A percentile compares a stretch with the other conserved stretches of the same genome.
Evolutionary conservation across 1,139 yeast species (phyloP).

Genomic region (Arxiozyma telluris): DNA sequence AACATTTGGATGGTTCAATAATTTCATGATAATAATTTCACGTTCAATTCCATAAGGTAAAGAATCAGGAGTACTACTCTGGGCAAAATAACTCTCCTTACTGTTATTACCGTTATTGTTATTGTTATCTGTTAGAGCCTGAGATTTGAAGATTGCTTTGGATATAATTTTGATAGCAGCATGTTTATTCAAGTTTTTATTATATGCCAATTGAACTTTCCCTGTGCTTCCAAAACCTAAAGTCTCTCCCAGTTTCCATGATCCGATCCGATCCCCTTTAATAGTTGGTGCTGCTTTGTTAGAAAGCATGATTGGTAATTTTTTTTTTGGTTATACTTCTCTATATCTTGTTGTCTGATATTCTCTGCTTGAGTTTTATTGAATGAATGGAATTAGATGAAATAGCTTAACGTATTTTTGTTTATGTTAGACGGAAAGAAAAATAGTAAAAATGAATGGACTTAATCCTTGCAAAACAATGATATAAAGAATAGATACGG

Average conservation of each 20-base stretch:
- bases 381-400: background rate
- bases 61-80: constrained; percentile 41
- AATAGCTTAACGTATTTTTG: background rate
- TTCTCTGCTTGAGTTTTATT: background rate
- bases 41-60: constrained; percentile 92
- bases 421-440: background rate
- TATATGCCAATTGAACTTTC: constrained; percentile 84
- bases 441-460: background rate
- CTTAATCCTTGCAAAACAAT: background rate
- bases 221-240: constrained; percentile 95
- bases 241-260: constrained; percentile 94
- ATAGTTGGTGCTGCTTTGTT: constrained; percentile 18
- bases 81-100: constrained; percentile 30
- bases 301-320: constrained; percentile 8
- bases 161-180: constrained; percentile 98
- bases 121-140: constrained; percentile 9
- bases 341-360: background rate
- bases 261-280: constrained; percentile 55
- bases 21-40: constrained; percentile 86
- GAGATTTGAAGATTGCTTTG: constrained; percentile 48
- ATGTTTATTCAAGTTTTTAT: constrained; percentile 70
- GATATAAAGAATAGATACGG: background rate
- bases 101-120: constrained; percentile 6
- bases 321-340: background rate
- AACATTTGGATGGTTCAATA: constrained; percentile 86